Base-by-base conservation (phyloP, 2,329 filamentous ascomycete species). In the Myriosclerotinia scirpicola region DNA sequence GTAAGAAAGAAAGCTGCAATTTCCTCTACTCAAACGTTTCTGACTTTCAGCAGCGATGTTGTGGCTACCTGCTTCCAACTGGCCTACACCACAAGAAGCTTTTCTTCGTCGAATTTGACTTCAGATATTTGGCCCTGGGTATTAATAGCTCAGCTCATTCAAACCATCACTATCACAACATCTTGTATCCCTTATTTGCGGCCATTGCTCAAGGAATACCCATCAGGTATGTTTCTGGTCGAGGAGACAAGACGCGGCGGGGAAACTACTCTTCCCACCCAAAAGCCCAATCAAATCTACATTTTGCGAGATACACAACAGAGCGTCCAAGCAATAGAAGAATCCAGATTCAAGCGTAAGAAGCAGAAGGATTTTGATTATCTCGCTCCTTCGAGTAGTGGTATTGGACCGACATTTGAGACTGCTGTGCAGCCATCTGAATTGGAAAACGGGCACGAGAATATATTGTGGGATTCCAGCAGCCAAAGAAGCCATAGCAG, bases 171-270 rank as follows among this genome's bases (percentile, higher is more conserved):
- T 53, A 38, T 62, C 26, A 48, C 38, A 5, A 62, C 59, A 22
- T 44, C 59, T 52, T 62, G 59, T n/a, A 62, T 62, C 36, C 59
- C 59, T 30, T 62, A 62, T 17, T 26, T 62, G 7, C 40, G 44
- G 11, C 59, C 59, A 22, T 62, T 62, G 22, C 26, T 48, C 6
- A 26, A 52, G 42, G 30, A 22, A 22, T 40, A 52, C 17, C 44
- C 40, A 36, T 52, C 59, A 40, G 59, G 46, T 22, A 62, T 62
- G 59, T 20, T 62, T n/a, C 22, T 44, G 8, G 52, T 38, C 20
- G 46, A 62, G 15, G 59, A 62, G 14, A 22, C 52, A 20, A 36
- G 44, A 34, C 59, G 46, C 30, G 38, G 38, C 38, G 20, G 34
- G 40, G 4, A n/a, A n/a, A 22, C 15, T 15, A 40, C 38, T 36